Percentiles rank a stretch among this genome's conserved stretches.
phyloP scores from a whole-genome alignment of 2,329 filamentous ascomycete genomes.

The Elsinoe ampelina region DNA sequence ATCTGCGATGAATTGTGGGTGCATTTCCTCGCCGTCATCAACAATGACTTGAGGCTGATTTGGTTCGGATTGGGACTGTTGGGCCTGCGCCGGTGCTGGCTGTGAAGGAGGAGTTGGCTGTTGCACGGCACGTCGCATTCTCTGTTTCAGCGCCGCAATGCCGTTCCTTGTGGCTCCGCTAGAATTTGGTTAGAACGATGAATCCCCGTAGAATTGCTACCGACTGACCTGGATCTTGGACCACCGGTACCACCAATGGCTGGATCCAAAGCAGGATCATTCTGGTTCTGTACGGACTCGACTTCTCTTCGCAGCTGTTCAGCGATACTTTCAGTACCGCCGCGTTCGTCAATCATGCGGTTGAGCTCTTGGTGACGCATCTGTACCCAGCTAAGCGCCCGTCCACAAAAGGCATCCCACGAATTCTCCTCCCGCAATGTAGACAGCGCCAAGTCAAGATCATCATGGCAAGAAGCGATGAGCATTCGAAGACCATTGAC shows the following conservation, averaged over 20 bases:
- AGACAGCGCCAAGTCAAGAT: not conserved
- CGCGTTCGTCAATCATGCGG: conserved; percentile 4
- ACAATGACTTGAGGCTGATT: not conserved
- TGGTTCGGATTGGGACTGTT: not conserved
- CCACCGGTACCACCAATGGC: not conserved
- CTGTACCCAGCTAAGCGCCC: not conserved
- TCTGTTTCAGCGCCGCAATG: not conserved
- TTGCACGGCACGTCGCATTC: not conserved
- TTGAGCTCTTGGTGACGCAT: conserved; percentile 1
- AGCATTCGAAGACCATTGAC: not conserved
- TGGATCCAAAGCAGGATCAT: not conserved
- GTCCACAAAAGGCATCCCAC: conserved; percentile 1
- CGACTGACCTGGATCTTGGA: not conserved
- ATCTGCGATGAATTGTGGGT: not conserved
- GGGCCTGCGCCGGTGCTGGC: not conserved
- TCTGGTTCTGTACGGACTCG: not conserved
- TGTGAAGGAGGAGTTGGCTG: not conserved
- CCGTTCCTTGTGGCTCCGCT: not conserved
- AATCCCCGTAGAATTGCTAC: not conserved
- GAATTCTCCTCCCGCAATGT: not conserved
- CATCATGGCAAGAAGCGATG: not conserved
- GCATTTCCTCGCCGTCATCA: not conserved
- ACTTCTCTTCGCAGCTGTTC: not conserved
- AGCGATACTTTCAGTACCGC: not conserved
- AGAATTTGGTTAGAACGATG: not conserved